These are phyloP conservation scores for Paraglomus occultum DNA, from an alignment of 192 early-diverging fungal genomes.

Conservation along the genomic window DNA sequence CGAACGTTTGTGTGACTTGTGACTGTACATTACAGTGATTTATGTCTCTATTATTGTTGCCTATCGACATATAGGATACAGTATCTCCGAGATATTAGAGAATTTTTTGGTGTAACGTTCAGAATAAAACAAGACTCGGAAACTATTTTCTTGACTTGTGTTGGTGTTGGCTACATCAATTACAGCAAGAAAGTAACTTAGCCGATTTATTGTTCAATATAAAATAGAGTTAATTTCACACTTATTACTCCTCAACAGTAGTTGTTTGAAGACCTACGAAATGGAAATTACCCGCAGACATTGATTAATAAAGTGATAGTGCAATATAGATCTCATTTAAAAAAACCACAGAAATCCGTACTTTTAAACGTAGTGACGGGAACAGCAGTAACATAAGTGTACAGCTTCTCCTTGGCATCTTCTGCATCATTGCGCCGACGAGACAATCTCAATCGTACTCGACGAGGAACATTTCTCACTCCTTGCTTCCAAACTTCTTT, in stretches of 20 bases:
- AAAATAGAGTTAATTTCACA: not conserved
- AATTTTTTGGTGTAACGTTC: constrained; percentile 89
- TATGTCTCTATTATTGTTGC: constrained; percentile 11
- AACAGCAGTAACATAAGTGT: constrained; percentile 91
- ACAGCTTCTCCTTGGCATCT: constrained; percentile 95
- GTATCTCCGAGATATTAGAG: constrained; percentile 84
- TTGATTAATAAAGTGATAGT: not conserved
- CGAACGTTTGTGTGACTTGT: not conserved
- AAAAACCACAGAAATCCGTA: constrained; percentile 9
- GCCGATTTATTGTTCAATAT: constrained; percentile 4
- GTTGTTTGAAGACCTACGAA: constrained; percentile 2
- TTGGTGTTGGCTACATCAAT: constrained; percentile 90
- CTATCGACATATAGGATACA: constrained; percentile 62
- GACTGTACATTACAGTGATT: not conserved
- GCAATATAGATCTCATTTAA: not conserved
- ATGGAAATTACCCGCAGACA: not conserved
- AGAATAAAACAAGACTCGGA: constrained; percentile 77
- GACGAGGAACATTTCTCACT: constrained; percentile 92
- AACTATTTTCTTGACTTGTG: constrained; percentile 72
- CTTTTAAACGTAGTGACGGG: constrained; percentile 89
- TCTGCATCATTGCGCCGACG: constrained; percentile 98
- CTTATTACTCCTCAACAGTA: constrained; percentile 11
- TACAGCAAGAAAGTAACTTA: constrained; percentile 83
- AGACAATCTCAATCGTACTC: constrained; percentile 91
- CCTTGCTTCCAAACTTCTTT: constrained; percentile 93